A percentile compares a stretch with the other conserved stretches of the same genome.
Evolutionary conservation across 371 early-diverging fungal genomes (phyloP).

Genomic region (Apophysomyces variabilis): DNA sequence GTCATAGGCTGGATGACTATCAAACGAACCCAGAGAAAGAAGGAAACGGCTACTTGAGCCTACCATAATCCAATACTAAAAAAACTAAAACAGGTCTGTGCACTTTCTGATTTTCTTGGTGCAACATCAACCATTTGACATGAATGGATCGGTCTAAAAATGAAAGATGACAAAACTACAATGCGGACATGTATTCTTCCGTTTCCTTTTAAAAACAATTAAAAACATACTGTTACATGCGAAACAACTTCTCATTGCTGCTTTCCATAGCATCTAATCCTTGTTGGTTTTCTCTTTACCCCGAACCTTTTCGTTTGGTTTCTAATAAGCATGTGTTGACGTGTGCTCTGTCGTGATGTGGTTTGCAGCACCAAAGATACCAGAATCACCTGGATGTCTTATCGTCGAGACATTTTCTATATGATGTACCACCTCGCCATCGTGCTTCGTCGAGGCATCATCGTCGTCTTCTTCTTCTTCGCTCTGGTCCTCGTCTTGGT

Average conservation of each 20-base stretch:
- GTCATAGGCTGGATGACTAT: no score
- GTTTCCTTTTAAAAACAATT: neutral
- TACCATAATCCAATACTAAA: no score
- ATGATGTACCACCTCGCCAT: neutral
- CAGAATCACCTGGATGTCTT: neutral
- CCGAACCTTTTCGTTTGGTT: no score
- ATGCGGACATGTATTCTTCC: neutral
- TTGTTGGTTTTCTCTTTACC: no score
- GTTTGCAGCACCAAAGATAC: neutral
- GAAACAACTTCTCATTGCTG: no score
- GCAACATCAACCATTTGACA: neutral
- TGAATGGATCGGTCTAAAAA: neutral
- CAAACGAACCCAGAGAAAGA: no score
- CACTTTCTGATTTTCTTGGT: neutral
- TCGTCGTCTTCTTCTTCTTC: neutral
- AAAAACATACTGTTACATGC: no score
- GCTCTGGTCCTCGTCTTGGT: no score
- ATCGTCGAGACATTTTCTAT: conserved; percentile 5
- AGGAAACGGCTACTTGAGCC: no score
- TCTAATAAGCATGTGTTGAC: neutral
- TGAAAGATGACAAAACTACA: neutral
- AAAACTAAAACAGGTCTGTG: conserved; percentile 4
- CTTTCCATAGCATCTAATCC: no score
- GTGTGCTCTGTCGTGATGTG: neutral
- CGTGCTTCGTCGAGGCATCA: conserved; percentile 11